Percentiles rank a stretch among this genome's conserved stretches.
Conservation (phyloP, 768 basidiomycete species). For the Pulveroboletus sp. region DNA sequence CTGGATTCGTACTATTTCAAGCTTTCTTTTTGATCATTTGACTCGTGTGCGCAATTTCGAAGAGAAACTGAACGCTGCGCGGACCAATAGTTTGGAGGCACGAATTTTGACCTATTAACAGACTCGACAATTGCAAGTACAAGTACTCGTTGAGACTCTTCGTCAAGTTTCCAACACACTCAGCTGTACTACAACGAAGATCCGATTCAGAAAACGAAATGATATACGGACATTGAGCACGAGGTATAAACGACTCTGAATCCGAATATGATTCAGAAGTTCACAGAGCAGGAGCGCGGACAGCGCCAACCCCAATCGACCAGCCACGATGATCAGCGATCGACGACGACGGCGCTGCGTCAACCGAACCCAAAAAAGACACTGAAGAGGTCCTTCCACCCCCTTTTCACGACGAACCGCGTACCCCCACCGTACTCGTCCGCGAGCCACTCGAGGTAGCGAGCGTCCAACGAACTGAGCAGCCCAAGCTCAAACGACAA, state of each 20-base stretch:
- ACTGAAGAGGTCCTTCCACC: slow-evolving; percentile 46
- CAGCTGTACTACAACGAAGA: neutral
- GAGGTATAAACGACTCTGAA: slow-evolving; percentile 5
- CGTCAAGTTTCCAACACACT: no score
- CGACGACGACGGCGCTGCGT: neutral
- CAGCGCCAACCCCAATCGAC: neutral
- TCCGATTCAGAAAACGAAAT: neutral
- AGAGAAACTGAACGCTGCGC: no score
- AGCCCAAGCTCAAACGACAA: slow-evolving; percentile 69
- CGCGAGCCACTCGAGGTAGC: slow-evolving; percentile 74
- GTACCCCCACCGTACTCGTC: slow-evolving; percentile 55
- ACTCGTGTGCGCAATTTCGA: no score
- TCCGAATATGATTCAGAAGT: neutral
- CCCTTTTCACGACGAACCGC: slow-evolving; percentile 37
- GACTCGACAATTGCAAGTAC: no score
- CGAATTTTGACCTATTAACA: no score
- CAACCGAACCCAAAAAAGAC: slow-evolving; percentile 42
- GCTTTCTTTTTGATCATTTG: no score
- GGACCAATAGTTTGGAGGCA: no score
- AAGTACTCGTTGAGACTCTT: no score
- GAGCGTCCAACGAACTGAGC: slow-evolving; percentile 64
- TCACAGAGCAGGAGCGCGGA: neutral
- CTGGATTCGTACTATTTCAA: no score
- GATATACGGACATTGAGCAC: neutral
- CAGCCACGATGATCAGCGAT: no score